phyloP scores from a whole-genome alignment of 805 yeast genomes.

The Candida insectalens region DNA sequence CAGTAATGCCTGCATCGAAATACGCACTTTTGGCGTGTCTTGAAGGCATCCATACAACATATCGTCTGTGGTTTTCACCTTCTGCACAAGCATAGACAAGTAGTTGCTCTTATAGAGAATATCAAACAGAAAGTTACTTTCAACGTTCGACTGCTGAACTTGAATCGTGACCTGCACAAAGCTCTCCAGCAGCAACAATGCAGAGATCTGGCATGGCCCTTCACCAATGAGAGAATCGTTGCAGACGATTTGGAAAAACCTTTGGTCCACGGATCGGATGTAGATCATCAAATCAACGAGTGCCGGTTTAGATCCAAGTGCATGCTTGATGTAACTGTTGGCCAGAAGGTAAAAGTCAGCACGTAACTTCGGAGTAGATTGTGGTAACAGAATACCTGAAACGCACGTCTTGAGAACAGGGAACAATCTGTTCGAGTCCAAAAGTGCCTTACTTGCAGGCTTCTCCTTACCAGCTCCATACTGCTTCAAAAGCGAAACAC shows the following conservation, averaged over 20 bases:
- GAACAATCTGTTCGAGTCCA: slow-evolving; percentile 44
- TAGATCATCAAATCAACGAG: slow-evolving; percentile 41
- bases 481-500: slow-evolving; percentile 49
- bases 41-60: slow-evolving; percentile 31
- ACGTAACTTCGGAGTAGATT: slow-evolving; percentile 57
- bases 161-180: slow-evolving; percentile 30
- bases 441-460: slow-evolving; percentile 21
- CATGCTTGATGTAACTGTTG: slow-evolving; percentile 51
- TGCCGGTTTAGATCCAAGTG: slow-evolving; percentile 25
- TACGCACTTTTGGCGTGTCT: slow-evolving; percentile 8
- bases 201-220: slow-evolving; percentile 65
- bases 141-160: slow-evolving; percentile 42
- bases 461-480: slow-evolving; percentile 35
- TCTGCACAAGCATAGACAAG: slow-evolving; percentile 52
- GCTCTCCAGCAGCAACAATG: slow-evolving; percentile 61
- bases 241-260: slow-evolving; percentile 54
- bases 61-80: slow-evolving; percentile 62
- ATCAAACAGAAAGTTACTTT: slow-evolving; percentile 48
- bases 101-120: slow-evolving; percentile 57
- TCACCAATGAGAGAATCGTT: slow-evolving; percentile 76
- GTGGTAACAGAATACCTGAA: slow-evolving; percentile 62
- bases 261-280: slow-evolving; percentile 48
- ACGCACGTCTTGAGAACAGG: slow-evolving; percentile 68
- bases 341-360: slow-evolving; percentile 72
- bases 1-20: slow-evolving; percentile 43